Evolutionary conservation across 2,329 filamentous ascomycete genomes (phyloP).

Genomic region (Juglanconis juglandina): DNA sequence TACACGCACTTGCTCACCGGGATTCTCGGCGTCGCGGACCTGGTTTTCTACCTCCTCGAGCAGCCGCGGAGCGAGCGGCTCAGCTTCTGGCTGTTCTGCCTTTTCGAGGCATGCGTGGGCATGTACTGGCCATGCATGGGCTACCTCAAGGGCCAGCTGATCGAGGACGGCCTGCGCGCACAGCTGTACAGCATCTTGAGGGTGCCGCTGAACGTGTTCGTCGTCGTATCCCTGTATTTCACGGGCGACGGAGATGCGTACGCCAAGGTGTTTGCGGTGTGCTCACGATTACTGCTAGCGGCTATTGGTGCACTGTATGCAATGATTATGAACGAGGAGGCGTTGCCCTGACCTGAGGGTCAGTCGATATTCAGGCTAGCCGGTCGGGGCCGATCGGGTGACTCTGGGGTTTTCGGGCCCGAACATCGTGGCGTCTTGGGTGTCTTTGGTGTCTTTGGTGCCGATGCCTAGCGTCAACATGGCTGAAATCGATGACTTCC

Average conservation of each 20-base stretch:
- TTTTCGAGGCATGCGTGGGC: slow-evolving; percentile 54
- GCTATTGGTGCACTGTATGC: slow-evolving; percentile 28
- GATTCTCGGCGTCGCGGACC: slow-evolving; percentile 35
- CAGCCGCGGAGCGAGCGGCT: slow-evolving; percentile 34
- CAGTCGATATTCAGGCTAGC: no score
- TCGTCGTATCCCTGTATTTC: slow-evolving; percentile 45
- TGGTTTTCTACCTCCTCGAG: slow-evolving; percentile 36
- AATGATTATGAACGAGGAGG: slow-evolving; percentile 21
- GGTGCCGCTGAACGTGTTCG: slow-evolving; percentile 56
- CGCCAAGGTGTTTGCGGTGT: slow-evolving; percentile 29
- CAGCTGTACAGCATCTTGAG: slow-evolving; percentile 52
- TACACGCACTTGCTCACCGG: slow-evolving; percentile 33
- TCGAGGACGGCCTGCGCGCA: slow-evolving; percentile 50
- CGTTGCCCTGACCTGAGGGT: slow-evolving; percentile 15
- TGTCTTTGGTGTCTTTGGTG: no score
- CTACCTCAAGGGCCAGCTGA: slow-evolving; percentile 47
- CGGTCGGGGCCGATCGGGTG: no score
- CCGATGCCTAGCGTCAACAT: no score
- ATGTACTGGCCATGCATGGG: slow-evolving; percentile 55
- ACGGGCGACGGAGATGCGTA: slow-evolving; percentile 27
- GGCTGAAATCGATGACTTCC: no score
- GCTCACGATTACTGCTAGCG: slow-evolving; percentile 28
- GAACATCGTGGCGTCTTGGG: no score
- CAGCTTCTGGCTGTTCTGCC: slow-evolving; percentile 52
- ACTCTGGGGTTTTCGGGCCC: no score